These are phyloP conservation scores for Kewa caespitosa DNA, from an alignment of 179 eudicot genomes.

Conservation along the genomic window DNA sequence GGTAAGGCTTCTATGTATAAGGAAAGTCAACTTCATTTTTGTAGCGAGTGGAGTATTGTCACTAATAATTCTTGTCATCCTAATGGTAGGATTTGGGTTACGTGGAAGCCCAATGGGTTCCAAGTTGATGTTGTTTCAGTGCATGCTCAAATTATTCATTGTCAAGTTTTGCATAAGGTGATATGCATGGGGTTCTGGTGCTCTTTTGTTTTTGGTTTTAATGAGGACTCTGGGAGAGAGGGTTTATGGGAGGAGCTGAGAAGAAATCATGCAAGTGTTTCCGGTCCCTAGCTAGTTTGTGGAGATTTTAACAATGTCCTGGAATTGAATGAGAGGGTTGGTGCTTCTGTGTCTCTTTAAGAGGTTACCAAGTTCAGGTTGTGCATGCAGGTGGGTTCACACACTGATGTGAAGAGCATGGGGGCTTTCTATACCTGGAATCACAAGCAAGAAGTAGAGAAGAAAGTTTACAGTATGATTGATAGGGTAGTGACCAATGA, in stretches of 20 bases:
- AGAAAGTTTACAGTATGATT: background rate
- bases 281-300: background rate
- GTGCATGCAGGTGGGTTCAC: background rate
- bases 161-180: background rate
- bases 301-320: background rate
- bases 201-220: background rate
- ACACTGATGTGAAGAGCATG: background rate
- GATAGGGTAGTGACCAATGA: background rate
- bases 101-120: background rate
- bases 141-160: background rate
- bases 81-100: slow-evolving; percentile 1
- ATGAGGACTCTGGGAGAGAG: background rate
- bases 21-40: background rate
- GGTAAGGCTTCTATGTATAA: background rate
- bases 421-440: background rate
- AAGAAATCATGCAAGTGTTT: background rate
- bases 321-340: background rate
- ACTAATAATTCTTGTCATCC: background rate
- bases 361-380: background rate
- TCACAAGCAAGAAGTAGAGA: background rate
- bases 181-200: background rate
- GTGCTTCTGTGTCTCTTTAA: background rate
- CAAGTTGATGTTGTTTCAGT: background rate
- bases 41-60: background rate
- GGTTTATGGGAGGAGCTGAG: background rate